These are phyloP conservation scores for Abortiporus biennis DNA, from an alignment of 1,284 basidiomycete species.

Conservation along the genomic window DNA sequence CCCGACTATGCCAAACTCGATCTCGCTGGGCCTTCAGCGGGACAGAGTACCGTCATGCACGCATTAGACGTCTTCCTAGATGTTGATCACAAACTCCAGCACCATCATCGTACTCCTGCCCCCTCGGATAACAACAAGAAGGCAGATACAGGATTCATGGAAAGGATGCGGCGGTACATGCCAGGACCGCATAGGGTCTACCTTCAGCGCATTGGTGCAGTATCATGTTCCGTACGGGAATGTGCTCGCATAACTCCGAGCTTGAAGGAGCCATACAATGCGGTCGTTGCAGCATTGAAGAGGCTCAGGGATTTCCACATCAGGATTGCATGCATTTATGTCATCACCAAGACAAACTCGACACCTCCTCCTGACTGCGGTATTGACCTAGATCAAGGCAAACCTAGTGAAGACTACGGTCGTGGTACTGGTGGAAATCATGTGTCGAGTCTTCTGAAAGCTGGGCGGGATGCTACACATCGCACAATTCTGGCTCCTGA, in stretches of 20 bases:
- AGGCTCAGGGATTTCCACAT: constrained; percentile 84
- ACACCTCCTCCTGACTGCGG: constrained; percentile 49
- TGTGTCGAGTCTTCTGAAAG: constrained; percentile 77
- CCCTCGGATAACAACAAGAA: constrained; percentile 60
- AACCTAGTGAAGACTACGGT: constrained; percentile 38
- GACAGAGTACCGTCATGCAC: constrained; percentile 90
- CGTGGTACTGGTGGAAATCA: constrained; percentile 87
- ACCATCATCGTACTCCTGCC: constrained; percentile 63
- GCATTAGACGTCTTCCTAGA: constrained; percentile 78
- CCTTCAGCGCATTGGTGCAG: constrained; percentile 44
- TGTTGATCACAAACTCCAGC: constrained; percentile 76
- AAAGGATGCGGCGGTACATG: constrained; percentile 78
- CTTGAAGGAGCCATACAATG: constrained; percentile 73
- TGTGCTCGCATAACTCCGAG: constrained; percentile 49
- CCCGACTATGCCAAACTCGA: constrained; percentile 50
- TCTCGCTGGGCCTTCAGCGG: constrained; percentile 87
- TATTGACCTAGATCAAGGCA: constrained; percentile 47
- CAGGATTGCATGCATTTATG: constrained; percentile 81
- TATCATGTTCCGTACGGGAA: constrained; percentile 49
- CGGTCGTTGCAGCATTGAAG: constrained; percentile 74
- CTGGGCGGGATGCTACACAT: constrained; percentile 80
- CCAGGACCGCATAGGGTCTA: constrained; percentile 72
- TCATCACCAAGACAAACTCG: constrained; percentile 69
- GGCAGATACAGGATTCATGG: constrained; percentile 73
- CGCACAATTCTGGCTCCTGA: constrained; percentile 63